Evolutionary conservation across 2,329 filamentous ascomycete species (phyloP).

Genomic region (Xylariaceae sp.): DNA sequence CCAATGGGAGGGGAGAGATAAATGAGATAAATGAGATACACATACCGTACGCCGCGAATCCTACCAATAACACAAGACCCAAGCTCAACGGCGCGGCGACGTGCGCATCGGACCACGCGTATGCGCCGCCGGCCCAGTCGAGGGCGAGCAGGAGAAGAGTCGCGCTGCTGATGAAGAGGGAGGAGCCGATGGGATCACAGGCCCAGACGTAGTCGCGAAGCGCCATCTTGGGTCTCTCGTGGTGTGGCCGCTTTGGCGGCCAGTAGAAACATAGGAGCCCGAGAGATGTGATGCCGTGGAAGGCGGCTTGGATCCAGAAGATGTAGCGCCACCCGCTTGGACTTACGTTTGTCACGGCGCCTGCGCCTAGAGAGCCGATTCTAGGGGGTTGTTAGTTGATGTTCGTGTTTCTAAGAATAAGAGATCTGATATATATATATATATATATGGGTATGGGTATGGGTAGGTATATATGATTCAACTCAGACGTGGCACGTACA

Average conservation of each 20-base stretch:
- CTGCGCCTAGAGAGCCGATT: constrained; percentile 56
- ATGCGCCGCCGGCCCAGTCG: constrained; percentile 54
- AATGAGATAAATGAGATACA: no score
- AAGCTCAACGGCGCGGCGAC: constrained; percentile 51
- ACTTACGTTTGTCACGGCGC: constrained; percentile 57
- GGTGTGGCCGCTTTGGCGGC: constrained; percentile 47
- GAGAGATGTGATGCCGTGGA: constrained; percentile 55
- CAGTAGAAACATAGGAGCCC: constrained; percentile 57
- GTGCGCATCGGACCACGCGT: constrained; percentile 49
- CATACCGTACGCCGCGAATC: constrained; percentile 51
- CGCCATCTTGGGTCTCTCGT: constrained; percentile 47
- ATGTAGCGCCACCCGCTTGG: constrained; percentile 60
- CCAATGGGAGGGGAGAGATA: no score
- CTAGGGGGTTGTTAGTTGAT: no score
- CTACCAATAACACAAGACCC: constrained; percentile 49
- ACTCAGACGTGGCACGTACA: constrained; percentile 48
- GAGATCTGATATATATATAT: no score
- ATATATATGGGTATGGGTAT: no score
- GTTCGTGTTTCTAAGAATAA: no score
- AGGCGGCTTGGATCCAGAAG: constrained; percentile 65
- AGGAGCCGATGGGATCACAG: constrained; percentile 55
- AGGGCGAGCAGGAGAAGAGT: constrained; percentile 53
- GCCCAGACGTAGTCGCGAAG: constrained; percentile 52
- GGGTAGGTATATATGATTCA: no score
- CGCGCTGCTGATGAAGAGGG: constrained; percentile 51